Percentiles rank a stretch among this genome's conserved stretches.
These are phyloP conservation scores for Lachnellula subtilissima DNA, from an alignment of 2,329 filamentous ascomycete species.

Conservation along the genomic window DNA sequence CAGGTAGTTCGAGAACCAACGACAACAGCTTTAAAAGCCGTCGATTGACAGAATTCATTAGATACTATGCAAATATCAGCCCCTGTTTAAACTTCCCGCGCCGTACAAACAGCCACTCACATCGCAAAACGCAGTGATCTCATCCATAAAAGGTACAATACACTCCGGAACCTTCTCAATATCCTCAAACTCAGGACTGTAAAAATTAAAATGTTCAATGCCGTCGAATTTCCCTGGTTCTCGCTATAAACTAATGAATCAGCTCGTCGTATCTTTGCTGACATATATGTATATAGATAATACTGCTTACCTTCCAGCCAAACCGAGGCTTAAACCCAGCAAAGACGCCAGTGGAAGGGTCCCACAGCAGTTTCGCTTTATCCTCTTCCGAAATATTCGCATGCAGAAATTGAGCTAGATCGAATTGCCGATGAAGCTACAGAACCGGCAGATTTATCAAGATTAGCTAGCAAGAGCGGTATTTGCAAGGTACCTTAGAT, in stretches of 20 bases:
- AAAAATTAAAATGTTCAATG: slow-evolving; percentile 50
- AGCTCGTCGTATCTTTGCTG: neutral
- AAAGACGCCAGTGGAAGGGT: slow-evolving; percentile 44
- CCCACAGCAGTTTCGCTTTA: slow-evolving; percentile 43
- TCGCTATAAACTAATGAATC: slow-evolving; percentile 29
- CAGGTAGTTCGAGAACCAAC: slow-evolving; percentile 40
- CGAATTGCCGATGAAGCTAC: slow-evolving; percentile 42
- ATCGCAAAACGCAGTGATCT: slow-evolving; percentile 41
- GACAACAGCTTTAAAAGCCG: slow-evolving; percentile 39
- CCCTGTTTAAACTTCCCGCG: too few species aligned
- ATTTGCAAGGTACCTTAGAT: too few species aligned
- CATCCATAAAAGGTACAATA: slow-evolving; percentile 45
- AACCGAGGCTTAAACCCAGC: slow-evolving; percentile 47
- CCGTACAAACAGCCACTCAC: slow-evolving; percentile 2
- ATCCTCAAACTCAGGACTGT: slow-evolving; percentile 15
- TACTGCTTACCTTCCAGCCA: slow-evolving; percentile 24
- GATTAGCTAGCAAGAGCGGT: too few species aligned
- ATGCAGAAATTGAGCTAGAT: slow-evolving; percentile 46
- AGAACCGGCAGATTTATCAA: neutral
- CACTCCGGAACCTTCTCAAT: slow-evolving; percentile 35
- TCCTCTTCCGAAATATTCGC: slow-evolving; percentile 46
- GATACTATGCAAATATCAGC: slow-evolving; percentile 30
- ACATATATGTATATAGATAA: neutral
- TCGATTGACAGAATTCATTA: slow-evolving; percentile 44
- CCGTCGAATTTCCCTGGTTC: slow-evolving; percentile 41